These are phyloP conservation scores for Penicillium cinerascens DNA, from an alignment of 495 filamentous ascomycete species.

Conservation along the genomic window DNA sequence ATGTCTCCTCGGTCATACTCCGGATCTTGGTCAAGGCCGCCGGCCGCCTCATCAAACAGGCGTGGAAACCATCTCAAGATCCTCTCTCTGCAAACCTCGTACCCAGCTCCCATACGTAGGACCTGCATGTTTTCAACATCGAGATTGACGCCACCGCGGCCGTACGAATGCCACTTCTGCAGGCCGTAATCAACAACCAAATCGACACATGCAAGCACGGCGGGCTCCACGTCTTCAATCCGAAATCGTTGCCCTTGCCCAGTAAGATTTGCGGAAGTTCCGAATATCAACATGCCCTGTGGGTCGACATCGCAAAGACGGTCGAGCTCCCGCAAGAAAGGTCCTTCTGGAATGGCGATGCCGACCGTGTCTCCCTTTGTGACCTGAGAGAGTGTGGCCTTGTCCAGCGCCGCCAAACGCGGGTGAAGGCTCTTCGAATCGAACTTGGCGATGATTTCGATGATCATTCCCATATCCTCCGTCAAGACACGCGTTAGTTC, in stretches of 20 bases:
- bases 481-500: conserved; percentile 25
- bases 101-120: conserved; percentile 22
- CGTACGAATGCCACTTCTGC: conserved; percentile 26
- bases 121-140: conserved; percentile 24
- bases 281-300: conserved; percentile 16
- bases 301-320: conserved; percentile 15
- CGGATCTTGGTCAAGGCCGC: too few relatives aligned
- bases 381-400: neutral
- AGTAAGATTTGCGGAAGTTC: conserved; percentile 27
- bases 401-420: neutral
- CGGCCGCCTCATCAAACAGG: too few relatives aligned
- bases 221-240: conserved; percentile 28
- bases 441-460: conserved; percentile 20
- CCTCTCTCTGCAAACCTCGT: conserved; percentile 10
- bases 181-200: conserved; percentile 32
- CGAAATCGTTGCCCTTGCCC: conserved; percentile 26
- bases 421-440: conserved; percentile 4
- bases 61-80: too few relatives aligned
- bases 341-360: conserved; percentile 16
- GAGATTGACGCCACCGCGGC: conserved; percentile 15
- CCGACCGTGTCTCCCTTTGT: conserved; percentile 22
- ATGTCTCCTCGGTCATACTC: too few relatives aligned
- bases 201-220: conserved; percentile 21
- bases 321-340: conserved; percentile 19
- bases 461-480: conserved; percentile 22